Base-by-base conservation (phyloP, 2,329 filamentous ascomycete genomes). In the Diaporthe amygdali region DNA sequence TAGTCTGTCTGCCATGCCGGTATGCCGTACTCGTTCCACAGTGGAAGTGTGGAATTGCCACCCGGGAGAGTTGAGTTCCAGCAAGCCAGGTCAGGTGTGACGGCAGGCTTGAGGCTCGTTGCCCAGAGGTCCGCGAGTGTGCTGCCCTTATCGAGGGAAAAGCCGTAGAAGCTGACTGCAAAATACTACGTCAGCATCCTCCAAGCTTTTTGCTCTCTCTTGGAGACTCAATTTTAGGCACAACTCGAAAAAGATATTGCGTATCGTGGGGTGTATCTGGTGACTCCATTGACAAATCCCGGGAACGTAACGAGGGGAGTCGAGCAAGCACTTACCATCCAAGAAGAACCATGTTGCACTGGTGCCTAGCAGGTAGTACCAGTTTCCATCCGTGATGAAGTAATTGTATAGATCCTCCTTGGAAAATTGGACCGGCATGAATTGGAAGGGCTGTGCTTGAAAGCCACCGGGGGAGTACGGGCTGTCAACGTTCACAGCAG, bases 151-250 rank as follows among this genome's bases (percentile, higher is more conserved):
- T 86, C 85, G 6, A 89, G 80, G 4, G 85, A 85, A 69, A 89
- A 86, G 3, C 87, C 88, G 72, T 89, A 89, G 73, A 89, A 89
- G 17, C 85, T 86, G n/a, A 89, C 79, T 64, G 59, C 3, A 20
- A 20, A 14, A 12, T 27, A 20, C 6, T 12, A 20, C 6, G 41
- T 64, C 37, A 64, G 59, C 30, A 27, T 37, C 2, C 14, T 8
- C 10, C 12, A 7, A 44, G 15, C 9, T 30, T 2, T 14, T 17
- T 22, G n/a, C n/a, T n/a, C 17, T 37, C 12, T 22, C 27, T 2
- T 32, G 10, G 39, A 27, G 2, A 20, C 39, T 37, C 20, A 14
- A 9, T 5, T 25, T 22, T 20, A n/a, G 2, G 47, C 9, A n/a
- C 20, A 14, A 34, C 12, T 25, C 6, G 20, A 20, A 34, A 32